Conservation (phyloP, 495 filamentous ascomycete species). For the Extremus antarcticus region DNA sequence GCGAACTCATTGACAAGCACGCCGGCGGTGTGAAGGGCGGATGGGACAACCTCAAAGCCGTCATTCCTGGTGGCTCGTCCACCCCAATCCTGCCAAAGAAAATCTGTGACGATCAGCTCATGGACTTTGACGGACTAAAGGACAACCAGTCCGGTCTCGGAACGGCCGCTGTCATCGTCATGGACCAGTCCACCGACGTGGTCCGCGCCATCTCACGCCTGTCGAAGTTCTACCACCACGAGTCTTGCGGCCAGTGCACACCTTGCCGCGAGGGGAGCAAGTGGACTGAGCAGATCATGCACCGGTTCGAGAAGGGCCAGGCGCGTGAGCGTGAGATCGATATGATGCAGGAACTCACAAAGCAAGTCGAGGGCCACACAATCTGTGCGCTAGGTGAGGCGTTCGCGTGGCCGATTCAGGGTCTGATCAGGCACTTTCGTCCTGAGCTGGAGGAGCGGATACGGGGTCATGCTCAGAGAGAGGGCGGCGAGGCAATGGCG, state of each 20-base stretch:
- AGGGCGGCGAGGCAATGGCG: constrained; percentile 60
- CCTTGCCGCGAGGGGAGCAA: constrained; percentile 94
- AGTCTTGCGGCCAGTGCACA: constrained; percentile 96
- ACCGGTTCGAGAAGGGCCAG: constrained; percentile 81
- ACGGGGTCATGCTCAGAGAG: constrained; percentile 56
- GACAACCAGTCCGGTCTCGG: constrained; percentile 93
- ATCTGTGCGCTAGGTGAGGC: constrained; percentile 97
- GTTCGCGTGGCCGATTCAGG: constrained; percentile 97
- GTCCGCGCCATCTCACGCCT: constrained; percentile 86
- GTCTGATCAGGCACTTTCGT: constrained; percentile 92
- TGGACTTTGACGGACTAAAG: constrained; percentile 98
- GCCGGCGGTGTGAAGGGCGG: constrained; percentile 92
- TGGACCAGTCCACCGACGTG: constrained; percentile 95
- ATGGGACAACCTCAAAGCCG: constrained; percentile 91
- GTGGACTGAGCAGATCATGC: constrained; percentile 98
- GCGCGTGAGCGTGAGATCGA: constrained; percentile 88
- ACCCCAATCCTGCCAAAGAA: constrained; percentile 85
- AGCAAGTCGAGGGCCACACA: constrained; percentile 97
- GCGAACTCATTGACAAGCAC: constrained; percentile 93
- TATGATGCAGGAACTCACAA: constrained; percentile 98
- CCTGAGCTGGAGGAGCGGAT: constrained; percentile 89
- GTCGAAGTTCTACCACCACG: constrained; percentile 94
- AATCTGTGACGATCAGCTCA: constrained; percentile 84
- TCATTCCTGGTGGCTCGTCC: constrained; percentile 94
- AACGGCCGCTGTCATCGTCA: constrained; percentile 96